phyloP scores from a whole-genome alignment of 2,329 filamentous ascomycete species.

The Cladosporium sp. region DNA sequence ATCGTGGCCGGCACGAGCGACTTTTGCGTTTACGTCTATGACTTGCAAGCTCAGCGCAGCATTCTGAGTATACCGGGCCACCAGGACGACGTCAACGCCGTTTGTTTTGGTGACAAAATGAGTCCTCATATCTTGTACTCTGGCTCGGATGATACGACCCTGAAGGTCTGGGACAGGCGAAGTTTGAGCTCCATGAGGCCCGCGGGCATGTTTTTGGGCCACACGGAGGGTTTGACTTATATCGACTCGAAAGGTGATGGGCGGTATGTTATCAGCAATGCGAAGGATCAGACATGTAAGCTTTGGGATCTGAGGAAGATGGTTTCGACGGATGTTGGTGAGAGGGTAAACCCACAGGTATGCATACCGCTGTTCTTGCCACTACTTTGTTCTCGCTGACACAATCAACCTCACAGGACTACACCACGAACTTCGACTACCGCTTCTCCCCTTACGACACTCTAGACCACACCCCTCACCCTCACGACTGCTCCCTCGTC shows the following conservation, averaged over 20 bases:
- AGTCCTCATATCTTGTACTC: constrained; percentile 95
- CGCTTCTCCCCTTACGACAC: constrained; percentile 64
- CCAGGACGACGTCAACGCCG: constrained; percentile 87
- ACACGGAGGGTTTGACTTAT: constrained; percentile 63
- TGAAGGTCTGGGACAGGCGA: constrained; percentile 94
- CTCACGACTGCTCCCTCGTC: constrained; percentile 84
- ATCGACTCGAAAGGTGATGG: constrained; percentile 81
- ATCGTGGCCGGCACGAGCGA: constrained; percentile 84
- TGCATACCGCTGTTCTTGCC: neutral
- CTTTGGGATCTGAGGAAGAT: constrained; percentile 93
- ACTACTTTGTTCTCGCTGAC: neutral
- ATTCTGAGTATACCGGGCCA: constrained; percentile 76
- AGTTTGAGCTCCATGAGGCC: constrained; percentile 59
- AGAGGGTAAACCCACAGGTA: constrained; percentile 48
- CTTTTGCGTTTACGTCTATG: constrained; percentile 80
- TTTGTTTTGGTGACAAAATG: constrained; percentile 85
- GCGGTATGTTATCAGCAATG: constrained; percentile 88
- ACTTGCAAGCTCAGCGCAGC: constrained; percentile 75
- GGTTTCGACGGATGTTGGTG: constrained; percentile 66
- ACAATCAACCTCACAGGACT: constrained; percentile 34
- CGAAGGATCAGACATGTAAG: constrained; percentile 96
- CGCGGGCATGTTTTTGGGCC: constrained; percentile 61
- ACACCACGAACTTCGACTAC: constrained; percentile 69
- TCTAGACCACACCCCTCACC: constrained; percentile 66
- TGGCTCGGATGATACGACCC: constrained; percentile 86